A percentile compares a stretch with the other conserved stretches of the same genome.
Conservation (phyloP, 148 eudicot species). For the Fagopyrum esculentum region DNA sequence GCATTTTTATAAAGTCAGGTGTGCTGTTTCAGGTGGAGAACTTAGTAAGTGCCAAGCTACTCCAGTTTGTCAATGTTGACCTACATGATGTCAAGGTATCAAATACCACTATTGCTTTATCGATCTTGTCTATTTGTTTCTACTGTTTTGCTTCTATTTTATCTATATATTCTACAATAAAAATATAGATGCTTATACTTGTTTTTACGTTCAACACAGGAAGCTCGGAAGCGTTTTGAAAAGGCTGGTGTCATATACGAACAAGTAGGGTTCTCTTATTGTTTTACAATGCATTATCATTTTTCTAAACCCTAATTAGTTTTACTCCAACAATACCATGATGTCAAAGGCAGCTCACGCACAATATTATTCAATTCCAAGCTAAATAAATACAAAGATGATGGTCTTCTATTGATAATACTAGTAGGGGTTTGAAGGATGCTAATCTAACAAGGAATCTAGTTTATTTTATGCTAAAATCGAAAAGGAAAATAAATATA, state of each 20-base stretch:
- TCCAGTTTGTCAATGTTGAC: slow-evolving; percentile 68
- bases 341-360: too few species aligned
- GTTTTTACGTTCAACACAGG: slow-evolving; percentile 38
- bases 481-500: too few species aligned
- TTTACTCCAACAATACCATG: too few species aligned
- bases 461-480: too few species aligned
- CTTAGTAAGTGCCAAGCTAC: slow-evolving; percentile 54
- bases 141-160: not conserved
- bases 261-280: slow-evolving; percentile 36
- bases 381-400: too few species aligned
- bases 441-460: too few species aligned
- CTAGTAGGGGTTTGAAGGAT: too few species aligned
- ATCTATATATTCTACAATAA: not conserved
- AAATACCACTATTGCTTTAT: not conserved
- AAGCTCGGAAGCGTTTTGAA: slow-evolving; percentile 93
- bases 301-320: not conserved
- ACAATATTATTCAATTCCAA: too few species aligned
- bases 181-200: not conserved
- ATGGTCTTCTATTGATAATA: too few species aligned
- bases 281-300: not conserved
- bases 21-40: slow-evolving; percentile 52
- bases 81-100: slow-evolving; percentile 85
- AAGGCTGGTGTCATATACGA: slow-evolving; percentile 68
- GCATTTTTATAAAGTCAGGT: not conserved
- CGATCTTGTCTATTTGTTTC: not conserved